Conservation (phyloP, 1,284 basidiomycete genomes). For the Nidula niveotomentosa region DNA sequence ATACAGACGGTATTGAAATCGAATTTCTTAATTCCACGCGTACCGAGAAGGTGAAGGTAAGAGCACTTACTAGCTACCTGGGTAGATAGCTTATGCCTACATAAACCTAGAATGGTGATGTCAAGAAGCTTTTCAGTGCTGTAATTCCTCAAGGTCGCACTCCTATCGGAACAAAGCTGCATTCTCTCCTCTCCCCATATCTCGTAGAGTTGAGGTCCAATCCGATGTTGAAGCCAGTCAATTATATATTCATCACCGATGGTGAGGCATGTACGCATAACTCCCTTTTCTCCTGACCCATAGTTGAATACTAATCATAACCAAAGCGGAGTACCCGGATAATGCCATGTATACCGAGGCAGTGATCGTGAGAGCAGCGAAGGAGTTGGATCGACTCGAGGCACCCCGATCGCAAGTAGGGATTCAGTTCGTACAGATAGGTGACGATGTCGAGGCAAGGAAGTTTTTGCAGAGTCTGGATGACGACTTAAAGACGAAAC, state of each 20-base stretch:
- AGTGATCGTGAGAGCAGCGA: background rate
- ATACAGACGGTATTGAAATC: conserved; percentile 14
- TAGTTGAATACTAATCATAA: background rate
- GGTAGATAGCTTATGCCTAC: background rate
- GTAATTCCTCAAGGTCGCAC: background rate
- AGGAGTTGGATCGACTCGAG: background rate
- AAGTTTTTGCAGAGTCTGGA: background rate
- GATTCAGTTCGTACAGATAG: background rate
- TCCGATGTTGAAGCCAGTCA: background rate
- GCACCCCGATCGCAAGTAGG: background rate
- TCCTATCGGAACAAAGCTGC: background rate
- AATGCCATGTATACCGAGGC: background rate
- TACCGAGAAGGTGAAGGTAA: background rate
- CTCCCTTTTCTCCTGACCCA: background rate
- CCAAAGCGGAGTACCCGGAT: background rate
- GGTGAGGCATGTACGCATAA: background rate
- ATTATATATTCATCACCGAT: background rate
- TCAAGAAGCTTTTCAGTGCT: background rate
- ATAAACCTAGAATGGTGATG: background rate
- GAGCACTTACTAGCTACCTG: background rate
- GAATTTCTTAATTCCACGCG: conserved; percentile 10
- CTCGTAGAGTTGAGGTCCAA: background rate
- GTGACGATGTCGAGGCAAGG: background rate
- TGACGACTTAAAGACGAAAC: background rate
- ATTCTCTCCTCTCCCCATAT: background rate